Base-by-base conservation (phyloP, 257 asterid species). In the Primulina eburnea region DNA sequence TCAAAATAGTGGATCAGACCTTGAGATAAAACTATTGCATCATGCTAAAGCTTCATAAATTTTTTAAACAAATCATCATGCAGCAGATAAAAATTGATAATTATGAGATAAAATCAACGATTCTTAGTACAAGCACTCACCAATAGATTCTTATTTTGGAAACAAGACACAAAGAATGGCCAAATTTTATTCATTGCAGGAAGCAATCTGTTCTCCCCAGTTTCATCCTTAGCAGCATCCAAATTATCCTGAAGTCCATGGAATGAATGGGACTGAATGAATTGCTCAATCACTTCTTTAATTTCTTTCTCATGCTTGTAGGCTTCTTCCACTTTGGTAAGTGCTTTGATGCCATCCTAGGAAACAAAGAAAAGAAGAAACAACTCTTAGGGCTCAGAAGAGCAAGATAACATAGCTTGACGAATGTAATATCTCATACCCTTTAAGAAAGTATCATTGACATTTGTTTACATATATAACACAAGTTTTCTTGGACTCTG, bases 131-230 rank as follows among this genome's bases (percentile, higher is more conserved):
- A 5, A 11, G 0, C 47, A 73, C 95, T 82, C 72, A 94, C 99
- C 85, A 81, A 74, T 18, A 89, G 86, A 87, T 89, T 91, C 74
- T 86, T 91, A 57, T 82, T 89, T 75, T 80, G 90, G 65, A 94
- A 81, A 73, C 97, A 94, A 65, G 93, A 71, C 64, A 91, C 86
- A 75, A 94, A 79, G 79, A 79, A 94, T 24, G 97, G 97, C 99
- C 99, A 94, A n/a, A 89, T 84, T 85, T 89, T 91, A 73, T 94
- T 94, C 87, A 85, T 77, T 52, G 99, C 97, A 66, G 99, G 99
- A 78, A 94, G 97, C 79, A 88, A 79, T 82, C 92, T 78, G 69
- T 88, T 91, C 78, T 91, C 99, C 18, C 62, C 78, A 69, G 87
- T 73, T 79, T 86, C 97, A 80, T 91, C 97, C 82, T 80, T 90